Base-by-base conservation (phyloP, 176 grass and related monocot species). In the Zizania latifolia region DNA sequence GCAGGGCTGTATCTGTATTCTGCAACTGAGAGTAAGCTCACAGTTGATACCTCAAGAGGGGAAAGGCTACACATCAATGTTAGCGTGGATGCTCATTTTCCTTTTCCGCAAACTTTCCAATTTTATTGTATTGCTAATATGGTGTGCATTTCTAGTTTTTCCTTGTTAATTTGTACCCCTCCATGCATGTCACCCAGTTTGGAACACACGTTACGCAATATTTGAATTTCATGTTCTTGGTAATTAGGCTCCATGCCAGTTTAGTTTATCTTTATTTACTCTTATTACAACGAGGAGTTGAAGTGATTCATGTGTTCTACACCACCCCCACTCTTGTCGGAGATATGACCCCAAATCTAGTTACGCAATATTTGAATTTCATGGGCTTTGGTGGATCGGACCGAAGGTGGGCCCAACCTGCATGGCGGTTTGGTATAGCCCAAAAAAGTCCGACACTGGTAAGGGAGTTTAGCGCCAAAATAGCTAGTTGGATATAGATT, bases 21-120 rank as follows among this genome's bases (percentile, higher is more conserved):
- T 38, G 89, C 96, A 15, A 99, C 89, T 58, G 92, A 94, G 60
- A 99, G 91, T 58, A 94, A 99, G 82, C 85, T 99, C 43, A 91
- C 88, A 43, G 96, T 99, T 76, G 96, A 99, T 81, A 99, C 89
- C 39, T 99, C 96, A 63, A 94, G 96, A 90, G 96, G 96, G 32
- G 96, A 99, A 83, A 90, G 89, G 63, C 85, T 99, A 17, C 89
- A 84, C 61, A 94, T 99, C 43, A 99, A 95, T 77, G 95, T 98
- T 63, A 89, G 91, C 90, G 72, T 13, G 24, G 62, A 86, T 82
- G 56, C 31, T 64, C 17, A 78, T 62, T 58, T 9, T 22, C 1
- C 23, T 34, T 10, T 51, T 82, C 24, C n/a, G 19, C 26, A 70
- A 68, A 58, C 23, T 62, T 80, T 69, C 71, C 22, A 55, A 57